phyloP scores from a whole-genome alignment of 352 stramenopile species.

The Hyaloperonospora brassicae region DNA sequence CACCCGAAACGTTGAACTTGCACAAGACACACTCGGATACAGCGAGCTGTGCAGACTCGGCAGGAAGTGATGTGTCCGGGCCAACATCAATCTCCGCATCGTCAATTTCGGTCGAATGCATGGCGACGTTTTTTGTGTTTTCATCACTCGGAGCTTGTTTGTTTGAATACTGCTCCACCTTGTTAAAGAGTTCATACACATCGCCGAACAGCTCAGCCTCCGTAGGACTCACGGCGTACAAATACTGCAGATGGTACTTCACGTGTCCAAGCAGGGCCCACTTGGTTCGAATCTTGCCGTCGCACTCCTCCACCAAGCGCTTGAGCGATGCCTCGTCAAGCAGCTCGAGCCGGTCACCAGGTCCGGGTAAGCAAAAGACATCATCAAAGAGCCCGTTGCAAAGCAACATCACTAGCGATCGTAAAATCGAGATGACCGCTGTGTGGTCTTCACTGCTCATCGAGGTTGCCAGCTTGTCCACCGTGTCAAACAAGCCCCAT shows the following conservation, averaged over 20 bases:
- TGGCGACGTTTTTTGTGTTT: slow-evolving; percentile 7
- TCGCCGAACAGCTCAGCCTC: slow-evolving; percentile 61
- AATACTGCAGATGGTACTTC: slow-evolving; percentile 68
- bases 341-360: slow-evolving; percentile 12
- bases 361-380: slow-evolving; percentile 20
- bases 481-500: slow-evolving; percentile 64
- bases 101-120: slow-evolving; percentile 15
- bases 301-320: slow-evolving; percentile 33
- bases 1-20: slow-evolving; percentile 73
- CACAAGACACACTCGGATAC: slow-evolving; percentile 52
- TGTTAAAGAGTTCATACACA: slow-evolving; percentile 34
- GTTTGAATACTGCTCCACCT: slow-evolving; percentile 37
- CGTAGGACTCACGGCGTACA: slow-evolving; percentile 60
- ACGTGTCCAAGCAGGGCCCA: slow-evolving; percentile 48
- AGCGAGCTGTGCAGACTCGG: slow-evolving; percentile 9
- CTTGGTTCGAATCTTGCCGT: slow-evolving; percentile 43
- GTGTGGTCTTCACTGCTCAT: slow-evolving; percentile 82
- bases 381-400: slow-evolving; percentile 53
- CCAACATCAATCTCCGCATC: slow-evolving; percentile 20
- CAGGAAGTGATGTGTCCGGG: slow-evolving; percentile 6
- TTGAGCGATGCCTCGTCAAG: slow-evolving; percentile 24
- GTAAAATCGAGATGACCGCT: slow-evolving; percentile 49
- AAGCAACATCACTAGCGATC: slow-evolving; percentile 45
- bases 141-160: slow-evolving; percentile 6
- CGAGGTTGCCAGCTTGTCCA: slow-evolving; percentile 53